Base-by-base conservation (phyloP, 345 rosid species). In the Eutrema yunnanense region DNA sequence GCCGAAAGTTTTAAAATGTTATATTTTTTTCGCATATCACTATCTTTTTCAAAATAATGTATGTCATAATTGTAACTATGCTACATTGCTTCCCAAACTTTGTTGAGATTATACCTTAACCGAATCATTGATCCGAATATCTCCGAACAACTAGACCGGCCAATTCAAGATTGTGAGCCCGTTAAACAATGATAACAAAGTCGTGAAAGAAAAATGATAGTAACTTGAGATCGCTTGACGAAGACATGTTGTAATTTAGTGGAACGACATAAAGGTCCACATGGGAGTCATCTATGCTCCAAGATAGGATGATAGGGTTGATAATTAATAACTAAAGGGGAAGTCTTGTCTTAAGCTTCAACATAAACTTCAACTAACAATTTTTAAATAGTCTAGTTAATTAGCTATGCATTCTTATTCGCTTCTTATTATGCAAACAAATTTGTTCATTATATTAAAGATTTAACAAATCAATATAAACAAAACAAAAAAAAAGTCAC, bases 181-280 rank as follows among this genome's bases (percentile, higher is more conserved):
- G n/a, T 16, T 33, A 14, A 9, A 10, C 14, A 14, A 9, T 26
- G n/a, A 60, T 26, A 38, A 40, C 26, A 27, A 73, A 27, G 52
- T 65, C 72, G 61, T 58, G 67, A 49, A 57, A 37, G 38, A 13
- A 46, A 56, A 74, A 19, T 74, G 54, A 61, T 60, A 51, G 9
- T 49, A 75, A 61, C 73, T 75, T 68, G 79, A 75, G 79, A 75
- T 75, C 9, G 79, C 79, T 68, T 75, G 69, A 61, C 4, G 57
- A 44, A 44, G 64, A 75, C 73, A 60, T 75, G 50, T 67, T 74
- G 73, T 67, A 60, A 60, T 74, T 41, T 67, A 67, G 73, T 60
- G 78, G 53, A 40, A 65, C 78, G 53, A 66, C 62, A 58, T 58
- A 60, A 48, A 48, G 59, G 59, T 32, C 67, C 78, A 67, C 73